Base-by-base conservation (phyloP, 805 yeast species). In the Ogataea saltuana region DNA sequence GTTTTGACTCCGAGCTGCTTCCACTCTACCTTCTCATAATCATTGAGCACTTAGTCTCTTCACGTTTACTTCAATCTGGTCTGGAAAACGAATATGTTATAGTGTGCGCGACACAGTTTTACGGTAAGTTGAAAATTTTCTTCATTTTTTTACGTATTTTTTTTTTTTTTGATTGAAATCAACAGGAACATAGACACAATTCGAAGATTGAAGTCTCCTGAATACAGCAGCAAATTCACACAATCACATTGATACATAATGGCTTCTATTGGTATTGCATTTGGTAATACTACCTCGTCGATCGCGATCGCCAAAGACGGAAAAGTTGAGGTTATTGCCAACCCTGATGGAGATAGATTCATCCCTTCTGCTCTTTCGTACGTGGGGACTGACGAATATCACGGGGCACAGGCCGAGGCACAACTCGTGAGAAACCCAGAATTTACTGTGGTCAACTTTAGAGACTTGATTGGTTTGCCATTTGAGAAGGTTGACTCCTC, bases 281-380 rank as follows among this genome's bases (percentile, higher is more conserved):
- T 93, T 67, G 99, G 99, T 67, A 93, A 93, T 80, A 85, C 96
- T 37, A 80, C 96, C 48, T 85, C 97, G 38, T 87, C 97, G 46
- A 89, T 93, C 65, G 97, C 98, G 38, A 87, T 83, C 60, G 85
- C 90, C 54, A 70, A 76, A 49, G 97, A 91, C 60, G 97, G 97
- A 50, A 86, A 85, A 65, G 93, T 88, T 51, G 97, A 93, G 63
- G 96, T 93, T 54, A 91, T 93, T 66, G 99, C 99, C 55, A 91
- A 93, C 80, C 97, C 95, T 55, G 99, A 93, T 63, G 99, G 99
- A 68, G 98, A 93, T 71, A 88, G 98, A 73, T 78, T 91, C 48
- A 93, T 93, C 64, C 96, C 98, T 49, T 85, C 98, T 21, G 85
- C 86, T 46, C 76, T 93, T 49, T 81, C 97, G 15, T 93, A 90